These are phyloP conservation scores for Nannochloropsis granulata DNA, from an alignment of 108 stramenopile genomes.

Conservation along the genomic window DNA sequence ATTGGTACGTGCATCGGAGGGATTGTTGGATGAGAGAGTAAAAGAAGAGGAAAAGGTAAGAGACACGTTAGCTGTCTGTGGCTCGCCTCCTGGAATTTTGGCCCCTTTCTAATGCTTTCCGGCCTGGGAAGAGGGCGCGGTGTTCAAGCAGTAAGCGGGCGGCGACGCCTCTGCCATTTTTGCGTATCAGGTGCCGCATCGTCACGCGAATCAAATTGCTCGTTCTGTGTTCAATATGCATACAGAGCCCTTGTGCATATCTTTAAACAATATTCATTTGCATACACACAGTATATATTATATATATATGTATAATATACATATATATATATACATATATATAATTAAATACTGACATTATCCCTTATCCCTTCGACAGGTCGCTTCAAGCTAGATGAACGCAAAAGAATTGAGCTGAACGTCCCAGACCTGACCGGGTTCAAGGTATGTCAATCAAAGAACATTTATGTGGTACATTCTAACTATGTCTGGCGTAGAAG, in stretches of 20 bases:
- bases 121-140: too few relatives aligned
- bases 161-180: too few relatives aligned
- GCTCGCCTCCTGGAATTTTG: too few relatives aligned
- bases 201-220: neutral
- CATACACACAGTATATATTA: neutral
- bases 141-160: too few relatives aligned
- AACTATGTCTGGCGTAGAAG: too few relatives aligned
- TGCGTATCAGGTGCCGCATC: too few relatives aligned
- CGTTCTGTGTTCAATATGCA: neutral
- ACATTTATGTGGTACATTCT: too few relatives aligned
- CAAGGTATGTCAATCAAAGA: constrained; percentile 1
- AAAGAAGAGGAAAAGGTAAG: too few relatives aligned
- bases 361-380: neutral
- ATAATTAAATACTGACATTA: neutral
- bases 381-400: constrained; percentile 17
- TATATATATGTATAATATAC: neutral
- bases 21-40: neutral
- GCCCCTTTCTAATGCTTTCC: too few relatives aligned
- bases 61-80: too few relatives aligned
- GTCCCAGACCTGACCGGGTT: constrained; percentile 24
- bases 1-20: neutral
- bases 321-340: neutral
- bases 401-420: constrained; percentile 15
- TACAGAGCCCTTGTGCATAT: neutral
- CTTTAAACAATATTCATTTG: neutral